phyloP scores from a whole-genome alignment of 2,329 filamentous ascomycete genomes.

The Westerdykella sp. region DNA sequence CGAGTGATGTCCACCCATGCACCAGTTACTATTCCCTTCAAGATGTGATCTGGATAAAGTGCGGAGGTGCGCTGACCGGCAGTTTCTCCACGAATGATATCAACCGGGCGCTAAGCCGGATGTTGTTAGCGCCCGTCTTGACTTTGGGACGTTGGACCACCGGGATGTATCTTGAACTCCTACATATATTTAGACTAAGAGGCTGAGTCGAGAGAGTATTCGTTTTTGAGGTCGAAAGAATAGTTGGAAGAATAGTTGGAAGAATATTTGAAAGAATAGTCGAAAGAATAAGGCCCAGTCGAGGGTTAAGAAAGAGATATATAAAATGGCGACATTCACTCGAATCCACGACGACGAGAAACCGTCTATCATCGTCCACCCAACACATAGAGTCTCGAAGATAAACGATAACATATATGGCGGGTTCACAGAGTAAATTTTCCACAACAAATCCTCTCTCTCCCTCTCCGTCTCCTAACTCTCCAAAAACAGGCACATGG shows the following conservation, averaged over 20 bases:
- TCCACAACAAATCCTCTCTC: slow-evolving; percentile 7
- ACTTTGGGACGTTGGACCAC: background rate
- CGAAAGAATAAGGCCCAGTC: background rate
- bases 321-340: slow-evolving; percentile 66
- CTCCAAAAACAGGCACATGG: slow-evolving; percentile 68
- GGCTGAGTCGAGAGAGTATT: too few species aligned
- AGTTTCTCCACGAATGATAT: slow-evolving; percentile 14
- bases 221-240: background rate
- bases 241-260: background rate
- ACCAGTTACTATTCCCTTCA: background rate
- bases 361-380: slow-evolving; percentile 60
- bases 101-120: background rate
- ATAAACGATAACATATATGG: slow-evolving; percentile 79
- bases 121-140: background rate
- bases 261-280: slow-evolving; percentile 1
- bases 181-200: background rate
- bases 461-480: slow-evolving; percentile 9
- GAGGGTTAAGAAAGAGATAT: background rate
- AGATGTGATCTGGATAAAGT: slow-evolving; percentile 3
- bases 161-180: background rate
- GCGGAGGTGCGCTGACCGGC: background rate
- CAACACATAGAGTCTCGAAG: slow-evolving; percentile 59
- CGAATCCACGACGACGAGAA: slow-evolving; percentile 55
- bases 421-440: slow-evolving; percentile 68
- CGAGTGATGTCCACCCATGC: slow-evolving; percentile 1